Base-by-base conservation (phyloP, 2,329 filamentous ascomycete species). In the Penicillium paneum region DNA sequence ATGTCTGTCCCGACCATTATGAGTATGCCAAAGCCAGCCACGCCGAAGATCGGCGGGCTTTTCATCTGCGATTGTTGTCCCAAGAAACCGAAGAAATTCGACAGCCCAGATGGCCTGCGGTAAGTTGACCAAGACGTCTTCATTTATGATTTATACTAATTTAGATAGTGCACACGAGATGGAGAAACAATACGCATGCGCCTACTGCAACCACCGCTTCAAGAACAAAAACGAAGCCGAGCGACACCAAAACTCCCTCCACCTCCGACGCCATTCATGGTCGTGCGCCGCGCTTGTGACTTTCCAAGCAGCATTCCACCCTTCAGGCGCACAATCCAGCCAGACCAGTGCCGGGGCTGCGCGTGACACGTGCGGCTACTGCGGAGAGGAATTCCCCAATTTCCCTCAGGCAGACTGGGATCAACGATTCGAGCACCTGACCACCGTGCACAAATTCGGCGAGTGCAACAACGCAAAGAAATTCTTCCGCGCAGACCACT, bases 221-320 rank as follows among this genome's bases (percentile, higher is more conserved):
- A 97, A 97, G 76, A 97, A 97, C 77, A 97, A 97, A 76, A 97
- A 97, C 67, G 94, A 97, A 76, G 92, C 92, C 2, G 93, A 97
- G 73, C 85, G 94, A 31, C 93, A 97, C 71, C 92, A 96, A 68
- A 97, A 97, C 68, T 96, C 92, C 13, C 83, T 97, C 11, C 93
- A 97, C 72, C 82, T 97, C 8, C 86, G 93, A 32, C 87, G 89
- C 24, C 91, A 97, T 75, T 97, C 92, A 45, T 99, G 94, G 94
- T 97, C 93, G 11, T 99, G 94, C 73, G 92, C 91, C 31, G 90
- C 92, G 0, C 83, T 99, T 26, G 72, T 79, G 21, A 84, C 84
- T 56, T 90, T 85, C 66, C 84, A 91, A 67, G 86, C 89, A 15
- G 93, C 91, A 2, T 99, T 96, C 71, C 92, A 97, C 71, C 83